A percentile compares a stretch with the other conserved stretches of the same genome.
Conservation (phyloP, 2,329 filamentous ascomycete genomes). For the Arachnopeziza araneosa region DNA sequence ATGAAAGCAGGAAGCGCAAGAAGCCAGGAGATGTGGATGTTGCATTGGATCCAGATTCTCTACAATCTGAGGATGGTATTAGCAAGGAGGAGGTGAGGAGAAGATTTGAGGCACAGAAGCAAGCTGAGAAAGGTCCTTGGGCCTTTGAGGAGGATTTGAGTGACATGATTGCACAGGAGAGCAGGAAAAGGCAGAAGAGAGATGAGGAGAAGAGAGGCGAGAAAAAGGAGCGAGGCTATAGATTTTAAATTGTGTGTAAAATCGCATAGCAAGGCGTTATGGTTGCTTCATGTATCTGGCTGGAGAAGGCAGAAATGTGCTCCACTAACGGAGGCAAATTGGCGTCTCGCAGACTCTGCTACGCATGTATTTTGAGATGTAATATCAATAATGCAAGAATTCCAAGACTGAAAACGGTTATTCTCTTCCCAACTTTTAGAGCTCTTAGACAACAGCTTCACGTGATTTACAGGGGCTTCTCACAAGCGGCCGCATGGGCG, state of each 20-base stretch:
- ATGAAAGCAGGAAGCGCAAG: slow-evolving; percentile 77
- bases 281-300: not conserved
- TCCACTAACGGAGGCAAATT: not conserved
- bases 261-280: slow-evolving; percentile 1
- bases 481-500: not conserved
- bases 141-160: slow-evolving; percentile 84
- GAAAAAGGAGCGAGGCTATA: slow-evolving; percentile 35
- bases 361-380: not conserved
- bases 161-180: slow-evolving; percentile 94
- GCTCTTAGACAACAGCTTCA: not conserved
- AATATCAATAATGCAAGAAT: not conserved
- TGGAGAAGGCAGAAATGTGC: not conserved
- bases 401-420: not conserved
- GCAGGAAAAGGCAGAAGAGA: slow-evolving; percentile 80
- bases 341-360: not conserved
- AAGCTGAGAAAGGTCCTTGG: slow-evolving; percentile 53
- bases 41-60: slow-evolving; percentile 77
- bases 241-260: slow-evolving; percentile 20
- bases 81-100: slow-evolving; percentile 77
- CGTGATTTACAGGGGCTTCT: too few species aligned
- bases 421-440: not conserved
- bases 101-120: slow-evolving; percentile 69
- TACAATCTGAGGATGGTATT: slow-evolving; percentile 70
- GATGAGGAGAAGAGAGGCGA: slow-evolving; percentile 73
- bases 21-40: slow-evolving; percentile 95